Percentiles rank a stretch among this genome's conserved stretches.
Conservation (phyloP, 768 basidiomycete genomes). For the Amanita rubescens region DNA sequence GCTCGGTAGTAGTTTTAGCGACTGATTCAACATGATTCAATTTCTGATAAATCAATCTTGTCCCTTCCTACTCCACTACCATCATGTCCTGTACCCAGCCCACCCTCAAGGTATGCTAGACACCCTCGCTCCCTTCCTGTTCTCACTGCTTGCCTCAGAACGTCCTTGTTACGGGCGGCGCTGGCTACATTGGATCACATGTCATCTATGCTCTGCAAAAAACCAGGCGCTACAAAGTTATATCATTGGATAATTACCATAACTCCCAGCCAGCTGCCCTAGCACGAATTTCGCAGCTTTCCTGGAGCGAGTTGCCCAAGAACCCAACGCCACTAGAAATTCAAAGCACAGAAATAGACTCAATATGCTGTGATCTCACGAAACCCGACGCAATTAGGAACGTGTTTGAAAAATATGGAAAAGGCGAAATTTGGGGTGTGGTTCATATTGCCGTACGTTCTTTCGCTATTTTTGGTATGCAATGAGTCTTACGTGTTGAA, state of each 20-base stretch:
- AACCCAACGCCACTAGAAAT: conserved; percentile 61
- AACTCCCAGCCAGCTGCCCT: conserved; percentile 81
- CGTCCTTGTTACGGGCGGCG: conserved; percentile 55
- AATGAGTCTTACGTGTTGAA: conserved; percentile 3
- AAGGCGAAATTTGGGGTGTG: conserved; percentile 94
- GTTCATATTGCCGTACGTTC: conserved; percentile 82
- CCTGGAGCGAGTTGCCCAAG: conserved; percentile 60
- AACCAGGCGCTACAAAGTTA: conserved; percentile 85
- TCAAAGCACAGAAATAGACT: conserved; percentile 67
- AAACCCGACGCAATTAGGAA: conserved; percentile 58
- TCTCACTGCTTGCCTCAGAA: conserved; percentile 41
- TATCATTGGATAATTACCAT: conserved; percentile 92
- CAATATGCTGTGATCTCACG: conserved; percentile 67
- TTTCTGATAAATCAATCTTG: conserved; percentile 5
- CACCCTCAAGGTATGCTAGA: conserved; percentile 2
- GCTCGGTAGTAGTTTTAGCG: conserved; percentile 4
- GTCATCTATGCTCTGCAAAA: conserved; percentile 82
- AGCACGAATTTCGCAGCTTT: conserved; percentile 71
- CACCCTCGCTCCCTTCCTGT: neutral
- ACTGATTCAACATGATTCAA: conserved; percentile 3
- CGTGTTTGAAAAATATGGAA: conserved; percentile 79
- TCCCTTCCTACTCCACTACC: conserved; percentile 8
- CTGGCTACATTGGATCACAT: conserved; percentile 94
- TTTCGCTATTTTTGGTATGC: neutral
- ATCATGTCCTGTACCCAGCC: conserved; percentile 9